Conservation (phyloP, 176 grass and related monocot species). For the Oryza meyeriana region DNA sequence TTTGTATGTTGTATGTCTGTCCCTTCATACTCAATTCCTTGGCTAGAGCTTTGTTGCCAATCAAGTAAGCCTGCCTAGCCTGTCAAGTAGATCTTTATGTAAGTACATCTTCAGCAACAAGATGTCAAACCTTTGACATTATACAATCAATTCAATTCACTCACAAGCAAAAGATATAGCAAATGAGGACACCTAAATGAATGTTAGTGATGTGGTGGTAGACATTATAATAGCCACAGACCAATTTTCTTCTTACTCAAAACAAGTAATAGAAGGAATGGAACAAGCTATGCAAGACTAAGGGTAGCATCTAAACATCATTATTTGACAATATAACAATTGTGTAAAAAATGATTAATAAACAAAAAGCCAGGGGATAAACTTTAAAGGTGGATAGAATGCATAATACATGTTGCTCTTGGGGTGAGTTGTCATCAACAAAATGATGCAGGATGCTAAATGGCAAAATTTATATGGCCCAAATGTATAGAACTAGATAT, state of each 20-base stretch:
- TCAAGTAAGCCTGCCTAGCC: constrained; percentile 86
- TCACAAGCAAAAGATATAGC: background rate
- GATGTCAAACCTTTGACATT: background rate
- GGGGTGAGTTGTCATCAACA: background rate
- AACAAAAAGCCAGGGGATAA: background rate
- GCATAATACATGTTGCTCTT: background rate
- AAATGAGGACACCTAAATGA: background rate
- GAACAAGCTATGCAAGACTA: background rate
- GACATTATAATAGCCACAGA: background rate
- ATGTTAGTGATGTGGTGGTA: background rate
- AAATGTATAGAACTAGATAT: background rate
- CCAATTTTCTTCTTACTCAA: background rate
- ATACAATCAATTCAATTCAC: background rate
- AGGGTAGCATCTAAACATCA: background rate
- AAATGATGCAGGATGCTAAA: background rate
- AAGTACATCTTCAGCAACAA: constrained; percentile 16
- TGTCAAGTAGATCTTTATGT: constrained; percentile 32
- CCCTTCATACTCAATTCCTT: constrained; percentile 93
- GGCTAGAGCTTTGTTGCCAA: constrained; percentile 89
- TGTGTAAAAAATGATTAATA: background rate
- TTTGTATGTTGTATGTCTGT: constrained; percentile 70
- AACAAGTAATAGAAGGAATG: background rate
- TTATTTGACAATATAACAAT: background rate
- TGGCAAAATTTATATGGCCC: background rate
- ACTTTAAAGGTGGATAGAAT: background rate